Evolutionary conservation across 2,329 filamentous ascomycete species (phyloP), one percentile per base, ranked within the genome.

Genomic region (Paecilomyces sp.): DNA sequence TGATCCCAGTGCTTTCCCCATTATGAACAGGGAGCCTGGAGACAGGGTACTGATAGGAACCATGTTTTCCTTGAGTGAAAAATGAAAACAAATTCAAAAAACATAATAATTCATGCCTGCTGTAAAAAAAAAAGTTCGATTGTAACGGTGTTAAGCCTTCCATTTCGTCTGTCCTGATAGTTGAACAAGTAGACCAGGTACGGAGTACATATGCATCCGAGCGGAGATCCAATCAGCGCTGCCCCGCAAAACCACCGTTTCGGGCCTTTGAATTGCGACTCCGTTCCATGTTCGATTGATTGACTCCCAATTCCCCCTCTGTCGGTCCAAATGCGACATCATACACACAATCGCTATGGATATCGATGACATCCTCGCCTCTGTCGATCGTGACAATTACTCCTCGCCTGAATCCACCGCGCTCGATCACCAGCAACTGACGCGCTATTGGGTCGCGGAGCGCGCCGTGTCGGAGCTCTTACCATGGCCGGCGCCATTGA

Each of bases 361-460:
- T 64, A 92, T 92, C 67, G 87, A 90, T 74, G 89, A 92, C 72
- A 91, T 92, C 65, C 83, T 92, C 62, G 85, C 85, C 68, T 86
- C 88, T 69, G 86, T 92, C 66, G 87, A 91, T 74, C 85, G 83
- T 56, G 74, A 79, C 61, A 78, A 85, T 65, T 73, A 70, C 62
- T 70, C 70, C 53, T 72, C 67, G 15, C 69, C 68, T 4, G 72
- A 75, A 61, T 75, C 74, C 56, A 65, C 72, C 11, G 69, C 70
- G 12, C 66, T 86, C 69, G 93, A 97, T 76, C 83, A 97, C 66
- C 92, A 97, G 74, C 86, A 90, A 57, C 80, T 99, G 66, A 97
- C 93, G 66, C 88, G 93, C 68, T 89, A 88, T 68, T 99, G 93
- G 93, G 85, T 97, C 53, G 91, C 93, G 52, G 95, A 99, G 76